A percentile compares a stretch with the other conserved stretches of the same genome.
phyloP scores from a whole-genome alignment of 2,329 filamentous ascomycete genomes.

The Cladobotryum protrusum region DNA sequence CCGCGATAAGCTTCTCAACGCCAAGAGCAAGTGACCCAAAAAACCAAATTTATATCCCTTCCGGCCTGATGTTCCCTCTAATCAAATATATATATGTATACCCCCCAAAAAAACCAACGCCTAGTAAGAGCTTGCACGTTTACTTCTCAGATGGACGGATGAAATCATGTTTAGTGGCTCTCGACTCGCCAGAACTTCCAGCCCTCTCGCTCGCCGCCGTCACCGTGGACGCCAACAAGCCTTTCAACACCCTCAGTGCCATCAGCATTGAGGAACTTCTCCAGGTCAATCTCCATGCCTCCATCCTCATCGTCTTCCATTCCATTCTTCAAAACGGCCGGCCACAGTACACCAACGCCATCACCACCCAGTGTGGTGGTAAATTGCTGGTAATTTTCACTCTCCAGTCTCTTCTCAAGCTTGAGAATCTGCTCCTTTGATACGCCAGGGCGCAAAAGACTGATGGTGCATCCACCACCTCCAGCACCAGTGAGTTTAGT shows the following conservation, averaged over 20 bases:
- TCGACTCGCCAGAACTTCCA: conserved; percentile 83
- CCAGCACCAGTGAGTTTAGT: conserved; percentile 95
- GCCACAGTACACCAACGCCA: conserved; percentile 90
- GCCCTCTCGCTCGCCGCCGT: conserved; percentile 63
- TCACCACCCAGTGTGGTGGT: conserved; percentile 87
- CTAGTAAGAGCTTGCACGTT: background rate
- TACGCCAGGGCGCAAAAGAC: conserved; percentile 67
- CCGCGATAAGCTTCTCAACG: too few relatives aligned
- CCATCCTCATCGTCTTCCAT: conserved; percentile 70
- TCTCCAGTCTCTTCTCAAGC: conserved; percentile 59
- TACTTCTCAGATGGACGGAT: background rate
- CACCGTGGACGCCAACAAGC: conserved; percentile 72
- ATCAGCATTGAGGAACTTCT: conserved; percentile 73
- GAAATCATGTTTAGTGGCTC: conserved; percentile 24
- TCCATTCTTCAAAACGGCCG: conserved; percentile 81
- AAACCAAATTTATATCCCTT: background rate
- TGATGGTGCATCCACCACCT: conserved; percentile 93
- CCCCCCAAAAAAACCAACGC: background rate
- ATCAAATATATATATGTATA: too few relatives aligned
- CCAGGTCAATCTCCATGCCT: conserved; percentile 87
- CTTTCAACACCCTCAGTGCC: conserved; percentile 80
- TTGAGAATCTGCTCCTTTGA: conserved; percentile 49
- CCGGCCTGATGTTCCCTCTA: background rate
- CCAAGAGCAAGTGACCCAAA: too few relatives aligned
- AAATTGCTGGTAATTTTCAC: conserved; percentile 76